Evolutionary conservation across 1,284 basidiomycete species (phyloP), one percentile per base, ranked within the genome.

Genomic region (Hemileia vastatrix): DNA sequence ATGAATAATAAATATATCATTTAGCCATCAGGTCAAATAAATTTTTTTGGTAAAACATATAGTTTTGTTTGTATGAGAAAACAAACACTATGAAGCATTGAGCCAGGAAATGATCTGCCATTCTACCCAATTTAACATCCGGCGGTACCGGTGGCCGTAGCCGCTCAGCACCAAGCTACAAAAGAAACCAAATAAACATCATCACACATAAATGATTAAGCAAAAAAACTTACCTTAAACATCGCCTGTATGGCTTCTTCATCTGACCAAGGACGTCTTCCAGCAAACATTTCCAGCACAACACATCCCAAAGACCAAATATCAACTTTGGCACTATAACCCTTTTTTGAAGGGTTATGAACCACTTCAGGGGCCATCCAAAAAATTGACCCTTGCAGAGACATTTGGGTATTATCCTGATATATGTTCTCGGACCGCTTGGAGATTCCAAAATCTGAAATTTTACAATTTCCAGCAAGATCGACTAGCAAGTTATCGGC

Each of bases 291-390:
- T 77, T 98, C 94, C 67, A 97, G 81, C 3, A 95, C 88, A 13
- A 98, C 90, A 78, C 94, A 99, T 0, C 94, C 94, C 2, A 98
- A 82, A 74, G 88, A 91, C 95, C 94, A 98, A 67, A 98, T 96
- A 74, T 98, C 95, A 40, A 96, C 86, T 78, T 98, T 98, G 70
- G 87, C 90, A 69, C 88, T 91, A 76, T 98, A 98, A 0, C 90
- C 80, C 61, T 77, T 76, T 36, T 86, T 86, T 71, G 86, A 23
- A 0, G 61, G 84, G 71, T 87, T 84, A 36, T 86, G 84, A 23
- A 94, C 84, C 43, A 98, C 90, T 78, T 99, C 94, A 1, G 94
- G 95, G 5, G 95, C 94, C 94, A 98, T 99, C 78, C 95, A 99
- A 77, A 96, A 98, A 52, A 97, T 87, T 15, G 90, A 93, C 18